phyloP scores from a whole-genome alignment of 768 basidiomycete genomes.

The Tulasnella sp. region DNA sequence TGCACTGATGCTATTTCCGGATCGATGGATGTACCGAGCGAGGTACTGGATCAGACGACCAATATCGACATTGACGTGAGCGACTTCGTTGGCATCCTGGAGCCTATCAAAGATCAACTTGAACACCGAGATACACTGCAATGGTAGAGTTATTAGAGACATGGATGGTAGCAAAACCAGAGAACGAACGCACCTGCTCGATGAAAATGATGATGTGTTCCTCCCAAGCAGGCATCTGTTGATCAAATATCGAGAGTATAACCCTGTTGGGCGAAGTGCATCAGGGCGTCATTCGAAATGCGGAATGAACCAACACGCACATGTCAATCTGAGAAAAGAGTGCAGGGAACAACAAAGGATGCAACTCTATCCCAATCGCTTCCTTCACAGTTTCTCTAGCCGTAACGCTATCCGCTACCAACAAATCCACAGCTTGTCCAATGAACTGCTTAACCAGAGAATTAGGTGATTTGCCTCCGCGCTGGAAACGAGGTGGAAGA shows the following conservation, averaged over 20 bases:
- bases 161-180: not conserved
- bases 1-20: slow-evolving; percentile 36
- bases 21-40: slow-evolving; percentile 51
- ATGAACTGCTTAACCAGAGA: slow-evolving; percentile 50
- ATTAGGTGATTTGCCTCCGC: slow-evolving; percentile 22
- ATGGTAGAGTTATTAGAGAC: no score
- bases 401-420: slow-evolving; percentile 48
- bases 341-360: slow-evolving; percentile 50
- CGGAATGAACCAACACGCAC: slow-evolving; percentile 33
- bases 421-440: slow-evolving; percentile 49
- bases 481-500: slow-evolving; percentile 17
- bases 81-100: slow-evolving; percentile 43
- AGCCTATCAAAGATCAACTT: slow-evolving; percentile 68
- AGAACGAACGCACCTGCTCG: slow-evolving; percentile 46
- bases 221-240: slow-evolving; percentile 17
- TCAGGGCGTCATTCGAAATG: slow-evolving; percentile 24
- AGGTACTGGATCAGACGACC: slow-evolving; percentile 34
- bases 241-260: slow-evolving; percentile 18
- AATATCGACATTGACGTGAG: slow-evolving; percentile 37
- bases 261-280: slow-evolving; percentile 24
- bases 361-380: slow-evolving; percentile 67
- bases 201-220: slow-evolving; percentile 35
- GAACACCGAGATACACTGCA: slow-evolving; percentile 63
- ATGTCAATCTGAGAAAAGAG: slow-evolving; percentile 60
- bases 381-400: slow-evolving; percentile 71